A percentile compares a stretch with the other conserved stretches of the same genome.
Conservation (phyloP, 176 grass and related monocot species). For the Avena insularis region DNA sequence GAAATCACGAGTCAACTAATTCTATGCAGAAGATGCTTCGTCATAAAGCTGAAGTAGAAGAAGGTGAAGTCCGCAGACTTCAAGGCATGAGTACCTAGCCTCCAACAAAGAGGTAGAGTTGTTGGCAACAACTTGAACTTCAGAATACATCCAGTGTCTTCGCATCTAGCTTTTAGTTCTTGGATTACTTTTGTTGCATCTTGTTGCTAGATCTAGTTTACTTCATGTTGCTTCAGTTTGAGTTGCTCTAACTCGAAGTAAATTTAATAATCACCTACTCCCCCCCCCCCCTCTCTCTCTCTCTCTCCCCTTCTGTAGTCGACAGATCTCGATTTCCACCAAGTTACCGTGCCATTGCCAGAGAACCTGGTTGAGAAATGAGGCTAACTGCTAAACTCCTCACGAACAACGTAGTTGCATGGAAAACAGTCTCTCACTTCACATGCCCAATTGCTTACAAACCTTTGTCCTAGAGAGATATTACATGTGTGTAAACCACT, state of each 20-base stretch:
- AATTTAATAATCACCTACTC: no score
- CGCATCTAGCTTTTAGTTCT: no score
- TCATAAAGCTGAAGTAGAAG: not conserved
- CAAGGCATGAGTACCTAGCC: not conserved
- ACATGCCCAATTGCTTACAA: conserved; percentile 7
- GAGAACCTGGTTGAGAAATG: not conserved
- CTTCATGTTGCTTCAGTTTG: not conserved
- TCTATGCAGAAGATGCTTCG: not conserved
- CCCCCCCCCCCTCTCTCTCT: no score
- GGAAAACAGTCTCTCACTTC: not conserved
- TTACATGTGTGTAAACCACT: not conserved
- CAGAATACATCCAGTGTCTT: no score
- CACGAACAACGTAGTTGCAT: not conserved
- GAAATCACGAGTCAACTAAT: not conserved
- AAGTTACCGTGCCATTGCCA: not conserved
- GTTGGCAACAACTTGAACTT: no score
- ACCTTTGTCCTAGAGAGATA: not conserved
- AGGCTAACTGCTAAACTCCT: not conserved
- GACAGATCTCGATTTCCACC: not conserved
- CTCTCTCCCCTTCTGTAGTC: no score
- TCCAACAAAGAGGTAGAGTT: not conserved
- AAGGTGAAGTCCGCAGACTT: no score
- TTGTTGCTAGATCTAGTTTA: not conserved
- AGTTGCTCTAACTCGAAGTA: no score
- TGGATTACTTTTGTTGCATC: no score